A percentile compares a stretch with the other conserved stretches of the same genome.
Evolutionary conservation across 2,329 filamentous ascomycete species (phyloP).

Genomic region (Proliferodiscus dingleyae): DNA sequence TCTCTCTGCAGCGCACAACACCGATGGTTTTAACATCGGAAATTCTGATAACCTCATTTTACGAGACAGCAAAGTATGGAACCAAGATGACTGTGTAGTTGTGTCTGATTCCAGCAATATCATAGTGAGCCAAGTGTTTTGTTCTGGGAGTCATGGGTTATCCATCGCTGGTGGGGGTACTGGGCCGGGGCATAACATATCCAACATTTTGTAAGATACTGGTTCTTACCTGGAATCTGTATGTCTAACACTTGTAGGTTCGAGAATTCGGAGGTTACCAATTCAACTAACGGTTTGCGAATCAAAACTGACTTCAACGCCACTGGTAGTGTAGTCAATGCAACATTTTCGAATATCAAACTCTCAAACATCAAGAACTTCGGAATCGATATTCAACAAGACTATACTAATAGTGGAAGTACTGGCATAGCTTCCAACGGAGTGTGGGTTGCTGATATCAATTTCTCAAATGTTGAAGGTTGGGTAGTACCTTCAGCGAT

Average conservation of each 20-base stretch:
- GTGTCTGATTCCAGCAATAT: slow-evolving; percentile 14
- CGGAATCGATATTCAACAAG: slow-evolving; percentile 49
- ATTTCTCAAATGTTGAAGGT: slow-evolving; percentile 31
- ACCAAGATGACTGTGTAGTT: slow-evolving; percentile 33
- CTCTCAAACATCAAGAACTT: slow-evolving; percentile 40
- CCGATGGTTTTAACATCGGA: slow-evolving; percentile 34
- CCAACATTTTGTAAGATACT: slow-evolving; percentile 10
- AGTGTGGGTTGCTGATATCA: slow-evolving; percentile 42
- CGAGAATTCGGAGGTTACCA: slow-evolving; percentile 21
- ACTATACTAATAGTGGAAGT: slow-evolving; percentile 46
- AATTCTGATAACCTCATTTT: slow-evolving; percentile 28
- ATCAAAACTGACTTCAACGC: slow-evolving; percentile 35
- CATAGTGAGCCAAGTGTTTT: slow-evolving; percentile 7
- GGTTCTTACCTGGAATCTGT: background rate
- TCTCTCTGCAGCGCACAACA: slow-evolving; percentile 35
- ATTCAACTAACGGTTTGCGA: slow-evolving; percentile 30
- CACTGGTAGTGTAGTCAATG: slow-evolving; percentile 33
- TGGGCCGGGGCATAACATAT: slow-evolving; percentile 5
- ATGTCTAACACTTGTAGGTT: slow-evolving; percentile 11
- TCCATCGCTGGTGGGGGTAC: slow-evolving; percentile 10
- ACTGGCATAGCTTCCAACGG: slow-evolving; percentile 40
- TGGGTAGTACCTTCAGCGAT: slow-evolving; percentile 27
- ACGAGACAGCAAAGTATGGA: slow-evolving; percentile 27
- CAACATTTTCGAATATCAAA: slow-evolving; percentile 41
- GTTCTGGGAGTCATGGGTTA: slow-evolving; percentile 10